phyloP scores from a whole-genome alignment of 192 early-diverging fungal species.

The Backusella tarrabulga region DNA sequence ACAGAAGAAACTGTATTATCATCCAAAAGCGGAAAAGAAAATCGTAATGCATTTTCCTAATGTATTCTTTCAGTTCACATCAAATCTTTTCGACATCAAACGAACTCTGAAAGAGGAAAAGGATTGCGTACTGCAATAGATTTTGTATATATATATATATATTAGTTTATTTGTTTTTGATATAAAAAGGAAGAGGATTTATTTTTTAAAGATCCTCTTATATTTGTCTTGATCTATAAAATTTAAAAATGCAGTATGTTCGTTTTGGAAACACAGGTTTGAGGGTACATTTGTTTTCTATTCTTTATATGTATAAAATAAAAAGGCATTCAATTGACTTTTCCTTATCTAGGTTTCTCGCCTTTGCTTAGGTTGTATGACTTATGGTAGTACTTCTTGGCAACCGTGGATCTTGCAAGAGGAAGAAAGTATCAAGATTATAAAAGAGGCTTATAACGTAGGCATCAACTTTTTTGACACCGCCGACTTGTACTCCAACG shows the following conservation, averaged over 20 bases:
- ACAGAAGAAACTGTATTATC: background rate
- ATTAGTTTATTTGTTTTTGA: background rate
- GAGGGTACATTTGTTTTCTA: background rate
- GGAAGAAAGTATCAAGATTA: constrained; percentile 36
- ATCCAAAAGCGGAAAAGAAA: background rate
- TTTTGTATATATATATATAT: too few species aligned
- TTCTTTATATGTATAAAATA: background rate
- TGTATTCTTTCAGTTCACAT: background rate
- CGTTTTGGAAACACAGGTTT: constrained; percentile 4
- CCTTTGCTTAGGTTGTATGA: constrained; percentile 44
- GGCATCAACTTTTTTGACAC: constrained; percentile 39
- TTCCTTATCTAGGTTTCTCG: constrained; percentile 24
- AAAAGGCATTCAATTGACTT: background rate
- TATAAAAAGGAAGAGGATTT: background rate
- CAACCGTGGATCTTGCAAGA: constrained; percentile 41
- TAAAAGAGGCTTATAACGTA: constrained; percentile 32
- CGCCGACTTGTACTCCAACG: constrained; percentile 23
- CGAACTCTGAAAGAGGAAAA: background rate
- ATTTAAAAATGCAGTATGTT: constrained; percentile 8
- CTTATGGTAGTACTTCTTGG: constrained; percentile 33
- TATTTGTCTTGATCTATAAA: background rate
- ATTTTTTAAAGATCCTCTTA: background rate
- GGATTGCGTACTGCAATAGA: background rate
- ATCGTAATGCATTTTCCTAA: background rate
- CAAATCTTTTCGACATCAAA: background rate